Evolutionary conservation across 1,284 basidiomycete species (phyloP).

Genomic region (Boletus semigastroideus): DNA sequence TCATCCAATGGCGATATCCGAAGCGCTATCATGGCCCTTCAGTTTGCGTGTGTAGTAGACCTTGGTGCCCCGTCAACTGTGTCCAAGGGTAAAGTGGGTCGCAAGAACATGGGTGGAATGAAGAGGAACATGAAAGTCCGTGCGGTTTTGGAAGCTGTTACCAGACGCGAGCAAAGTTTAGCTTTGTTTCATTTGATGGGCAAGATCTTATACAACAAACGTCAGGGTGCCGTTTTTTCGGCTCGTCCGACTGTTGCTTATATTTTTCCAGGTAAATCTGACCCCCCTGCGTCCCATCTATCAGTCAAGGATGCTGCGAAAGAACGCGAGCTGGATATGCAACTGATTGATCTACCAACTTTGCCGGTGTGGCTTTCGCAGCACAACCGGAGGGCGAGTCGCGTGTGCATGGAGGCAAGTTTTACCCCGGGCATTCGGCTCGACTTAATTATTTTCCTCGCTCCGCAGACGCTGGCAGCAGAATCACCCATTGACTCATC

Average conservation of each 20-base stretch:
- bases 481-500: conserved; percentile 91
- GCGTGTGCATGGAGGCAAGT: conserved; percentile 80
- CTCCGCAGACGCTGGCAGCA: conserved; percentile 67
- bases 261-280: conserved; percentile 61
- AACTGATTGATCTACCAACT: conserved; percentile 48
- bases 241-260: conserved; percentile 5
- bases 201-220: conserved; percentile 94
- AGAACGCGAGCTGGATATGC: conserved; percentile 54
- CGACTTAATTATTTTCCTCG: background rate
- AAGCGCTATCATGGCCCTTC: conserved; percentile 89
- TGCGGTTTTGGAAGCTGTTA: conserved; percentile 65
- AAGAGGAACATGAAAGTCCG: conserved; percentile 21
- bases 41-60: conserved; percentile 67
- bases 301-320: conserved; percentile 56
- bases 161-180: conserved; percentile 82
- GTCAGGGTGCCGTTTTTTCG: conserved; percentile 40
- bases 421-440: background rate
- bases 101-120: conserved; percentile 23
- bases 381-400: conserved; percentile 68
- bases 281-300: conserved; percentile 53
- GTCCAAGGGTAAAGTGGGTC: conserved; percentile 30
- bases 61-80: conserved; percentile 22
- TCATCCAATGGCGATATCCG: conserved; percentile 89
- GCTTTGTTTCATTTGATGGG: conserved; percentile 92
- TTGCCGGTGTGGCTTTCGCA: conserved; percentile 58